phyloP scores from a whole-genome alignment of 2,329 filamentous ascomycete species.

The Penicillium sp. region DNA sequence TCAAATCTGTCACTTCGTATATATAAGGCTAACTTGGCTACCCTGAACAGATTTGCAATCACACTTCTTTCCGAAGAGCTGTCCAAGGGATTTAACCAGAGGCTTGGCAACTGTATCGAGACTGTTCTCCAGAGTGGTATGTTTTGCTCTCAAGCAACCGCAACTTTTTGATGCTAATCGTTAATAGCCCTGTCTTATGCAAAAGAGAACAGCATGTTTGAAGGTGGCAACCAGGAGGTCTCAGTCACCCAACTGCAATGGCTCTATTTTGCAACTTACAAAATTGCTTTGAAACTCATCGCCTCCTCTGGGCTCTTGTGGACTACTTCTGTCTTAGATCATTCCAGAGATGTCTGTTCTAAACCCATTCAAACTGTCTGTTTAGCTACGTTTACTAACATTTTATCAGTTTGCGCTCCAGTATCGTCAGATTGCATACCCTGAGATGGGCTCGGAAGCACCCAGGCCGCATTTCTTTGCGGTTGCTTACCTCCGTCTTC shows the following conservation, averaged over 20 bases:
- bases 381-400: not conserved
- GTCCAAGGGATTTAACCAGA: not conserved
- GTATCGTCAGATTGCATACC: not conserved
- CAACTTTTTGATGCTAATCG: not conserved
- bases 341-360: conserved; percentile 1
- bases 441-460: not conserved
- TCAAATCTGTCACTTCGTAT: no score
- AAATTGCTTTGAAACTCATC: not conserved
- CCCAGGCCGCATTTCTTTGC: conserved; percentile 1
- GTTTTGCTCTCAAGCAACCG: not conserved
- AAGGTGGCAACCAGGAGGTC: not conserved
- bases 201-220: not conserved
- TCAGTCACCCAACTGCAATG: conserved; percentile 3
- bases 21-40: not conserved
- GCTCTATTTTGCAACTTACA: not conserved
- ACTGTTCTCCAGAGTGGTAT: not conserved
- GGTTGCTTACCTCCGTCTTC: not conserved
- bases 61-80: not conserved
- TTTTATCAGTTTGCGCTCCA: not conserved
- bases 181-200: not conserved
- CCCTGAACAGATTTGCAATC: not conserved
- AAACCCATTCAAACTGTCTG: not conserved
- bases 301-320: not conserved
- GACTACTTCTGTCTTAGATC: not conserved
- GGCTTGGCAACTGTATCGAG: not conserved